Percentiles rank a stretch among this genome's conserved stretches.
These are phyloP conservation scores for Umbellularia californica DNA, from an alignment of 164 flowering plant species.

Conservation along the genomic window DNA sequence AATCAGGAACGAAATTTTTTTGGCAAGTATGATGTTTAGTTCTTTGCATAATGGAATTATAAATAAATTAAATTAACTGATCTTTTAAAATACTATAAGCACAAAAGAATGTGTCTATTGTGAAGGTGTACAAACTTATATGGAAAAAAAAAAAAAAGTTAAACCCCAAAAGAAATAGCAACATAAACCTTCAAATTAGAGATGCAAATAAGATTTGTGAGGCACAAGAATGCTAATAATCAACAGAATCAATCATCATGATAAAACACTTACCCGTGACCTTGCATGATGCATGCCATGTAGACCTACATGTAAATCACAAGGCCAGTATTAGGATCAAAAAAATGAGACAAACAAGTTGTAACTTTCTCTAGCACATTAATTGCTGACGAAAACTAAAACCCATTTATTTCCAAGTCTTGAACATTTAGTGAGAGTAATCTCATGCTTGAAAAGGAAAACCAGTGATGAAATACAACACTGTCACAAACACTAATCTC, in stretches of 20 bases:
- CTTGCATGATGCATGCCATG: constrained; percentile 88
- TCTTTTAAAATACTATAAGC: no score
- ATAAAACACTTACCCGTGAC: constrained; percentile 50
- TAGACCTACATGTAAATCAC: constrained; percentile 54
- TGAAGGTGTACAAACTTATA: background rate
- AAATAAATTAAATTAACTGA: no score
- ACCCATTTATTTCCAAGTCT: no score
- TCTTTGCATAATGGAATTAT: no score
- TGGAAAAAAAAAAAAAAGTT: background rate
- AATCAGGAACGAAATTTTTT: no score
- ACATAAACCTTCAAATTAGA: background rate
- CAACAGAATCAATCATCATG: background rate
- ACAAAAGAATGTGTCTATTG: no score
- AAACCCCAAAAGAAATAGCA: background rate
- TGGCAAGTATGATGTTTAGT: no score
- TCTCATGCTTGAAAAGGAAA: background rate
- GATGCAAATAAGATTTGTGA: background rate
- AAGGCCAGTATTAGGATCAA: background rate
- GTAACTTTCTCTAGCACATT: background rate
- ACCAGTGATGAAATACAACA: background rate
- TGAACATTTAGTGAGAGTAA: background rate
- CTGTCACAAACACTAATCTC: background rate
- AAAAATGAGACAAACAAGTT: background rate
- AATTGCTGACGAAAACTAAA: background rate
- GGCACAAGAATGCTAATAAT: no score